Base-by-base conservation (phyloP, 164 flowering plant genomes). In the Vitis labrusca region DNA sequence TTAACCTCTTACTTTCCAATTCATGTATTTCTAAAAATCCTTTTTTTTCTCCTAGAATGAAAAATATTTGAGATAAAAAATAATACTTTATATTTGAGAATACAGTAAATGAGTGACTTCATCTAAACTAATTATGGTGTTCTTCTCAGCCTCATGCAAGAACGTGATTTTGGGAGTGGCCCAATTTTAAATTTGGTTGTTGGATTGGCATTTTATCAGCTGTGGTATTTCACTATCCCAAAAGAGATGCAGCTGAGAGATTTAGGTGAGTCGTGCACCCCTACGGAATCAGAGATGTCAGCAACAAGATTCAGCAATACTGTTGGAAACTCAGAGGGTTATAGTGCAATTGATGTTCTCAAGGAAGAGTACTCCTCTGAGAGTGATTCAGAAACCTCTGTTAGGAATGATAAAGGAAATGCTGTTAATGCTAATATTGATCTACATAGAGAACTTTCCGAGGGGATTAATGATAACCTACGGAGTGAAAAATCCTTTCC, bases 181-280 rank as follows among this genome's bases (percentile, higher is more conserved):
- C 85, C 91, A 59, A 15, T 75, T 62, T 67, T 81, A 64, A 82
- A 88, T 78, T 64, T 88, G 83, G 67, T 92, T 72, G 61, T 86
- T 56, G 97, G 94, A 3, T 71, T 90, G 81, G 76, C 88, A 64
- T 86, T 76, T 68, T 88, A 72, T 78, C 79, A 88, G 73, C 68
- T 82, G n/a, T 94, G 93, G 97, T 88, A 84, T 79, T 74, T 83
- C 19, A 65, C 71, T 44, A 63, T 89, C 63, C 88, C 87, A 1
- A 65, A 79, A 66, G 87, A 84, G 73, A 61, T 86, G 85, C 83
- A 80, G 77, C 69, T 84, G 71, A 75, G 49, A 54, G 79, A 77
- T 44, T 52, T 59, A 10, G 81, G 79, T 27, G 74, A 69, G 32
- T 19, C 62, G 44, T 53, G 56, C n/a, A 44, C 66, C 29, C 67